A percentile compares a stretch with the other conserved stretches of the same genome.
Evolutionary conservation across 2,329 filamentous ascomycete genomes (phyloP).

Genomic region (Diaporthe aspalathi): DNA sequence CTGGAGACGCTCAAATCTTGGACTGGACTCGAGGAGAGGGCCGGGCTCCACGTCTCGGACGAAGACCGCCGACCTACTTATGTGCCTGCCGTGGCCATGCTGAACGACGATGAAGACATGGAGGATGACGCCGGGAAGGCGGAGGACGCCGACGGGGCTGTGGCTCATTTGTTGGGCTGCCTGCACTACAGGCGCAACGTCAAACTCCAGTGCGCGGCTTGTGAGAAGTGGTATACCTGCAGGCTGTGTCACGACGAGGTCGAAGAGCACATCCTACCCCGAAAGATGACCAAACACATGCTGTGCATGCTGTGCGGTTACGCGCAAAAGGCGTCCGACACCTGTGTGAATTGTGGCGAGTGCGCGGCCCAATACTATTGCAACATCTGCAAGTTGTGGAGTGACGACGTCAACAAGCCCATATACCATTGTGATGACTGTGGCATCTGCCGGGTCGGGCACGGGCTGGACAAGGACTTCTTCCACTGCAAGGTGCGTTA

Average conservation of each 20-base stretch:
- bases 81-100: constrained; percentile 62
- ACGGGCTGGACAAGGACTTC: constrained; percentile 95
- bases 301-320: constrained; percentile 95
- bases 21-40: constrained; percentile 57
- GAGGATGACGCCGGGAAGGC: constrained; percentile 55
- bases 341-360: constrained; percentile 81
- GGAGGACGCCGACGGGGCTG: constrained; percentile 49
- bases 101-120: constrained; percentile 53
- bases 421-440: constrained; percentile 98
- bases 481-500: constrained; percentile 91
- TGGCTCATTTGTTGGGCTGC: constrained; percentile 73
- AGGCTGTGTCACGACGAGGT: constrained; percentile 90
- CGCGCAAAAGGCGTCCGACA: constrained; percentile 83
- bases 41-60: constrained; percentile 44
- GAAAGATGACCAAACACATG: constrained; percentile 92
- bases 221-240: constrained; percentile 93
- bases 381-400: constrained; percentile 95
- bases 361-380: constrained; percentile 92
- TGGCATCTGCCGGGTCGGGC: constrained; percentile 91
- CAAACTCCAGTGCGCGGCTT: constrained; percentile 92
- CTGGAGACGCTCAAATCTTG: constrained; percentile 69
- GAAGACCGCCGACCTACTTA: constrained; percentile 77
- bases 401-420: constrained; percentile 88
- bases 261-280: constrained; percentile 82
- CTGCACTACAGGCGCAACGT: constrained; percentile 95